These are phyloP conservation scores for Nissolia schottii DNA, from an alignment of 306 rosid species.

Conservation along the genomic window DNA sequence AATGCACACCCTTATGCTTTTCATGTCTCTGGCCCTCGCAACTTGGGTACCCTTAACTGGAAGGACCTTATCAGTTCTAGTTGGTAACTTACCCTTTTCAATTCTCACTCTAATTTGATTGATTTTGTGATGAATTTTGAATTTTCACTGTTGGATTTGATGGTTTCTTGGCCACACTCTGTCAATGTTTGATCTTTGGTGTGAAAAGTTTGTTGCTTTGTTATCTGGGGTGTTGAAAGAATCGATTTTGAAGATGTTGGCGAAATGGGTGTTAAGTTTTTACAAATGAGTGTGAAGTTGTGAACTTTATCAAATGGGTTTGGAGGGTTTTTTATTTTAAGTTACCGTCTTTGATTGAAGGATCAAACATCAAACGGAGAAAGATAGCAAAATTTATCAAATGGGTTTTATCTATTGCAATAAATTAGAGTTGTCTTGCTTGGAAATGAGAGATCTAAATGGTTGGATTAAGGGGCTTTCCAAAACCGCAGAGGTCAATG, in stretches of 20 bases:
- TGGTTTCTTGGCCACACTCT: neutral
- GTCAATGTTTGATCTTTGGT: neutral
- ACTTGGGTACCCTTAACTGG: slow-evolving; percentile 72
- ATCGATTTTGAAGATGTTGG: neutral
- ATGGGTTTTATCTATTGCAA: neutral
- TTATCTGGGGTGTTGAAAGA: neutral
- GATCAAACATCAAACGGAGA: neutral
- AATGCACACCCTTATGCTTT: slow-evolving; percentile 73
- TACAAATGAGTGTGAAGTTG: neutral
- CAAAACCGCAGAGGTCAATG: neutral
- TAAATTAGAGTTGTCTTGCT: neutral
- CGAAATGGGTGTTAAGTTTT: slow-evolving; percentile 18
- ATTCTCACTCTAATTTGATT: neutral
- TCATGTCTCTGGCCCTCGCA: slow-evolving; percentile 93
- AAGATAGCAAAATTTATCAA: neutral
- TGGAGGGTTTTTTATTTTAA: neutral
- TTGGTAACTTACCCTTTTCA: slow-evolving; percentile 59
- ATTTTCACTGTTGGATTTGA: neutral
- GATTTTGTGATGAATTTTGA: neutral
- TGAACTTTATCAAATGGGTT: slow-evolving; percentile 16
- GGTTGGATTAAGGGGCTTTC: neutral
- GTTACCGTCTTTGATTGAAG: slow-evolving; percentile 10
- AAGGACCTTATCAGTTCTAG: slow-evolving; percentile 73
- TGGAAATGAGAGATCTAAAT: slow-evolving; percentile 3
- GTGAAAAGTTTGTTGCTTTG: neutral